phyloP scores from a whole-genome alignment of 371 early-diverging fungal genomes.

The Syncephalastrum monosporum region DNA sequence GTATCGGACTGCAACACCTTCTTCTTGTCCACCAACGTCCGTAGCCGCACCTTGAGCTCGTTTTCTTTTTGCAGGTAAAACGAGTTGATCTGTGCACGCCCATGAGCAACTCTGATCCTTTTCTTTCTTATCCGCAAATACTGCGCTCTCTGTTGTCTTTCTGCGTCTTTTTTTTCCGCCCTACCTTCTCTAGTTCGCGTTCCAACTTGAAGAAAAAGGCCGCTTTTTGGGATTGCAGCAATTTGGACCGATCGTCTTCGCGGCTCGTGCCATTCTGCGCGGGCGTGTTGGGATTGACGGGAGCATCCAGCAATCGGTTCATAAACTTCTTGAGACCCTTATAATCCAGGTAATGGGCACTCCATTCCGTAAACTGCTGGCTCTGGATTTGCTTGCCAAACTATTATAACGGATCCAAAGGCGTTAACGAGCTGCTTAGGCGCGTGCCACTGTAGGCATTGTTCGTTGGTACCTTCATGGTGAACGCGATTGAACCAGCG shows the following conservation, averaged over 20 bases:
- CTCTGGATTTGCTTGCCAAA: constrained; percentile 96
- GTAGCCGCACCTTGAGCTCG: constrained; percentile 75
- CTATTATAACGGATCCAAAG: constrained; percentile 38
- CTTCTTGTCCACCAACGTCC: constrained; percentile 79
- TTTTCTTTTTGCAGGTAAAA: constrained; percentile 83
- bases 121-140: neutral
- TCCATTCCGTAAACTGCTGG: constrained; percentile 90
- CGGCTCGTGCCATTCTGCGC: constrained; percentile 37
- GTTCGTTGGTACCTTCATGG: neutral
- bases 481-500: neutral
- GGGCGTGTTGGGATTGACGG: constrained; percentile 32
- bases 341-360: constrained; percentile 89
- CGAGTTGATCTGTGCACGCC: constrained; percentile 64
- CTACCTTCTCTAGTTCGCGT: constrained; percentile 80
- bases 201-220: constrained; percentile 84
- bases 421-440: neutral
- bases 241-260: constrained; percentile 55
- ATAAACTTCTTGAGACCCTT: constrained; percentile 96
- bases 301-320: constrained; percentile 58
- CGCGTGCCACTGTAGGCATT: neutral
- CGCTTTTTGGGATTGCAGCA: constrained; percentile 71
- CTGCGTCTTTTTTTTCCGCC: neutral
- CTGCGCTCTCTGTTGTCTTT: neutral
- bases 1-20: constrained; percentile 62
- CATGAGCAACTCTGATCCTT: neutral